These are phyloP conservation scores for Margaritispora aquatica DNA, from an alignment of 495 filamentous ascomycete genomes.

Conservation along the genomic window DNA sequence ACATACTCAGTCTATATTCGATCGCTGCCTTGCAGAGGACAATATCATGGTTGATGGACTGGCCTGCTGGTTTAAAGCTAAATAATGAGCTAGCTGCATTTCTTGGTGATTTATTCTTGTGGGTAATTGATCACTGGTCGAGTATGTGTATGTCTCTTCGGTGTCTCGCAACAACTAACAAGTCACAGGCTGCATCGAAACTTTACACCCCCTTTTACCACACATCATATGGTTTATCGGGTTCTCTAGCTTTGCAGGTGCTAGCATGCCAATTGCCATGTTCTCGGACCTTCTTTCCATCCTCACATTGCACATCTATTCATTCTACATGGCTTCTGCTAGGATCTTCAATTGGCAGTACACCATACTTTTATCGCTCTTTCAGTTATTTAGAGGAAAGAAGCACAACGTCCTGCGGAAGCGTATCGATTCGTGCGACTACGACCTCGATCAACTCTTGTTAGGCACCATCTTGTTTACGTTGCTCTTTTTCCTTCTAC, in stretches of 20 bases:
- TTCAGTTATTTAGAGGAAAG: slow-evolving; percentile 96
- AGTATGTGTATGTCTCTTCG: slow-evolving; percentile 38
- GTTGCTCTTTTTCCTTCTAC: slow-evolving; percentile 88
- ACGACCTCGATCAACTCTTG: slow-evolving; percentile 95
- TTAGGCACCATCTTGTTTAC: slow-evolving; percentile 97
- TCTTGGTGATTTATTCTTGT: slow-evolving; percentile 88
- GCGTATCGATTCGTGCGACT: slow-evolving; percentile 97
- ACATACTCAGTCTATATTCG: slow-evolving; percentile 72
- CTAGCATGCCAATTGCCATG: slow-evolving; percentile 93
- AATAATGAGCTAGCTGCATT: slow-evolving; percentile 93
- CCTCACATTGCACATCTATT: slow-evolving; percentile 92
- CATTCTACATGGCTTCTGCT: slow-evolving; percentile 93
- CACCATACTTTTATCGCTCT: slow-evolving; percentile 90
- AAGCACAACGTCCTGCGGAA: slow-evolving; percentile 97
- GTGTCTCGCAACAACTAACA: slow-evolving; percentile 14
- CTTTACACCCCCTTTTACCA: slow-evolving; percentile 73
- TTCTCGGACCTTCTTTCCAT: slow-evolving; percentile 93
- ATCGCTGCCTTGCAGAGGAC: slow-evolving; percentile 84
- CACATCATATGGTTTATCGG: slow-evolving; percentile 89
- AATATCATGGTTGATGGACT: slow-evolving; percentile 94
- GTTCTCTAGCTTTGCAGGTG: slow-evolving; percentile 89
- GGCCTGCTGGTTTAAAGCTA: slow-evolving; percentile 95
- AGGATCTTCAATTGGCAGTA: slow-evolving; percentile 98
- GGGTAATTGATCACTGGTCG: slow-evolving; percentile 98
- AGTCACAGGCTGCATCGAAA: slow-evolving; percentile 57